A percentile compares a stretch with the other conserved stretches of the same genome.
These are phyloP conservation scores for Dalbergia cultrata DNA, from an alignment of 306 rosid species.

Conservation along the genomic window DNA sequence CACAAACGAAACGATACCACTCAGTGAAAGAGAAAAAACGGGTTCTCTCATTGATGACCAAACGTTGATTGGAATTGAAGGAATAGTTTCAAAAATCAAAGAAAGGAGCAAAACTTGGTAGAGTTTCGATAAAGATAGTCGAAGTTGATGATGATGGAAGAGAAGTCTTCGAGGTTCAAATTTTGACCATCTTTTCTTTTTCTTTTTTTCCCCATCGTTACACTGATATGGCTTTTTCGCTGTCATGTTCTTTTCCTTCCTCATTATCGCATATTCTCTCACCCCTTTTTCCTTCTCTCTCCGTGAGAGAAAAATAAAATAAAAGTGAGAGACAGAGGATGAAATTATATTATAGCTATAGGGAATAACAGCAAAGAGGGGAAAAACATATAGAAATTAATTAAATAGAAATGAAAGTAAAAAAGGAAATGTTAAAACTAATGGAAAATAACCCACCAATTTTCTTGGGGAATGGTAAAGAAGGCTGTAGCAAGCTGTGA, in stretches of 20 bases:
- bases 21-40: conserved; percentile 47
- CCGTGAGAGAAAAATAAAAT: not conserved
- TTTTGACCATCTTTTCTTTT: conserved; percentile 93
- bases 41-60: conserved; percentile 48
- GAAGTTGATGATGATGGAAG: conserved; percentile 90
- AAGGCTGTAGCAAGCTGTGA: conserved; percentile 92
- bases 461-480: conserved; percentile 96
- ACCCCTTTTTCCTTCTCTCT: conserved; percentile 43
- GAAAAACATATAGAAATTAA: conserved; percentile 28
- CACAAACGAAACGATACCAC: conserved; percentile 13
- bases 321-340: not conserved
- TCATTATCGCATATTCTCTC: conserved; percentile 47
- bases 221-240: conserved; percentile 72
- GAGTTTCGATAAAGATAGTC: conserved; percentile 99
- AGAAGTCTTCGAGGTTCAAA: conserved; percentile 91
- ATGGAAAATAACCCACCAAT: conserved; percentile 60
- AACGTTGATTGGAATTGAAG: conserved; percentile 53
- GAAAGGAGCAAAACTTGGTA: conserved; percentile 59
- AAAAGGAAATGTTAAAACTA: conserved; percentile 20
- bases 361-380: conserved; percentile 16
- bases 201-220: conserved; percentile 55
- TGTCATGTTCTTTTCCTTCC: conserved; percentile 73
- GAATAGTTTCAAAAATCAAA: conserved; percentile 68
- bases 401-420: not conserved
- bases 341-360: not conserved